Evolutionary conservation across 2,329 filamentous ascomycete genomes (phyloP), one percentile per base, ranked within the genome.

Genomic region (Paecilomyces dactylethromorphus): DNA sequence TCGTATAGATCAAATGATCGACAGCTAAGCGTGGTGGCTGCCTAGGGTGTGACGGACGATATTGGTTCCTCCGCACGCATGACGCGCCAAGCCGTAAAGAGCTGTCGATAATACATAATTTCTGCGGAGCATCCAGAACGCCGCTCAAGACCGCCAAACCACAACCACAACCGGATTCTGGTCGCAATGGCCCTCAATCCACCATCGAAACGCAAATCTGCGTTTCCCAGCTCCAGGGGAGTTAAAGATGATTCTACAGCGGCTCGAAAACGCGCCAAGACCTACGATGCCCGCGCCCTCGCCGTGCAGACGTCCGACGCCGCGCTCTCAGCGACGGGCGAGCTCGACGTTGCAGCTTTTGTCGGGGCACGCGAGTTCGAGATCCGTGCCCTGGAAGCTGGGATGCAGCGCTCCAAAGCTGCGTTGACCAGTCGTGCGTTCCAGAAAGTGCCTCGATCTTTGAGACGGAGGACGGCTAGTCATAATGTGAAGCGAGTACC

Each of bases 401-500:
- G 90, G 60, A 94, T 97, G 83, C 82, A 83, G 57, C 86, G 84
- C 35, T 88, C 90, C 53, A 92, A 89, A 72, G 79, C 80, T 63
- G 79, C 76, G 1, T 68, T 85, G 60, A 80, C 84, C 51, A 87
- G 85, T 59, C 84, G 93, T 56, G 92, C 93, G 13, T 97, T 97
- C 69, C 94, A 99, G 74, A 85, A 91, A 65, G 89, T 99, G 4
- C 94, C 94, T 1, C 85, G 91, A 65, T 87, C 88, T 55, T 78
- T 99, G 82, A 82, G 94, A 64, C 82, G 94, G 63, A 83, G 94
- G 66, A 96, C 93, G 0, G 94, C 93, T 21, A 96, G 92, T 72
- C 94, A 99, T 76, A 97, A 99, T 82, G 89, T 90, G 35, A 96
- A 93, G 76, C 85, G 89, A 62, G 88, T 99, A 15, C 94, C 94